Percentiles rank a stretch among this genome's conserved stretches.
phyloP scores from a whole-genome alignment of 805 yeast species.

The Yarrowia sp. region DNA sequence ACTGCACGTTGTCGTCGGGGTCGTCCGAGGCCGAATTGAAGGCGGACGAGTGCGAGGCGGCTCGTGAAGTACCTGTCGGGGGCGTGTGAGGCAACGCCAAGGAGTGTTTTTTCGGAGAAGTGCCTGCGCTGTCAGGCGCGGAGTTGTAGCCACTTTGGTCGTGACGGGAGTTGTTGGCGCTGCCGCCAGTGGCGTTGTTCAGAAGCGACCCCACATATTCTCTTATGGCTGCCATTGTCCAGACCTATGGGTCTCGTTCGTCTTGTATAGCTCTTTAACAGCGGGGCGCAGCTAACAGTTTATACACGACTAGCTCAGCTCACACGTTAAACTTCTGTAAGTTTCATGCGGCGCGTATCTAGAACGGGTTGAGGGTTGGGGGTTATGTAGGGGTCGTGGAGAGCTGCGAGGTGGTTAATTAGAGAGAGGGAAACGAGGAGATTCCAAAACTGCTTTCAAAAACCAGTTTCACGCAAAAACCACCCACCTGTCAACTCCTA shows the following conservation, averaged over 20 bases:
- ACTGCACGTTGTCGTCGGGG: slow-evolving; percentile 16
- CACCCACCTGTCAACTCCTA: too few species aligned
- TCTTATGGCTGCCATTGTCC: slow-evolving; percentile 23
- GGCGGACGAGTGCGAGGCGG: slow-evolving; percentile 11
- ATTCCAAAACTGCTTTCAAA: too few species aligned
- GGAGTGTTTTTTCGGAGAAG: slow-evolving; percentile 20
- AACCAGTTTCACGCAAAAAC: too few species aligned
- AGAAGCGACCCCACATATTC: slow-evolving; percentile 24
- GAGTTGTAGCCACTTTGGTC: background rate
- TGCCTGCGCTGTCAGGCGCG: slow-evolving; percentile 8
- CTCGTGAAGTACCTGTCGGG: background rate
- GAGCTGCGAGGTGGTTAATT: too few species aligned
- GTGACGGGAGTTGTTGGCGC: background rate
- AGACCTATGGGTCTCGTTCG: slow-evolving; percentile 1
- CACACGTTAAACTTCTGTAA: background rate
- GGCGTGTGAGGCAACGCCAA: slow-evolving; percentile 10
- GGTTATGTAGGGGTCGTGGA: too few species aligned
- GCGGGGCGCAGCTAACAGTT: slow-evolving; percentile 25
- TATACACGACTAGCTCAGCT: background rate
- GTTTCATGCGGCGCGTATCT: slow-evolving; percentile 16
- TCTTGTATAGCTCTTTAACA: background rate
- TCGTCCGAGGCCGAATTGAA: slow-evolving; percentile 25
- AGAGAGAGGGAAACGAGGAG: too few species aligned
- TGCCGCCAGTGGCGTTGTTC: slow-evolving; percentile 9
- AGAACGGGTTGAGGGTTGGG: too few species aligned